These are phyloP conservation scores for Hanseniaspora thailandica DNA, from an alignment of 805 yeast species.

Conservation along the genomic window DNA sequence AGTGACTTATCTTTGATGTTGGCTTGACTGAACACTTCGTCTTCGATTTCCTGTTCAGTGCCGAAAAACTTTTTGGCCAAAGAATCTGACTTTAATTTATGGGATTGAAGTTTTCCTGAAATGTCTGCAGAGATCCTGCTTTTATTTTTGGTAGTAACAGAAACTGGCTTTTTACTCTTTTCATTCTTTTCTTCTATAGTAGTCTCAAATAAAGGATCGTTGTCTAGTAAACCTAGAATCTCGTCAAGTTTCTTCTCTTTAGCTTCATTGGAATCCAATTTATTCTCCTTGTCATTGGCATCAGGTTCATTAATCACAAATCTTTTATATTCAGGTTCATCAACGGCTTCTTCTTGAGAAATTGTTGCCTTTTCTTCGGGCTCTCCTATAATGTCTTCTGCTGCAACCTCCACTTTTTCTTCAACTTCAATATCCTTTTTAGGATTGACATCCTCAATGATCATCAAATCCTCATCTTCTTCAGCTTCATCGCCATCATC, in stretches of 20 bases:
- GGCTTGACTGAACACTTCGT: neutral
- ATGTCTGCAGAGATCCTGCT: neutral
- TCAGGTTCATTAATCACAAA: neutral
- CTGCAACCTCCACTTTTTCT: conserved; percentile 22
- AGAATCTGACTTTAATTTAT: neutral
- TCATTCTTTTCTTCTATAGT: too few species aligned
- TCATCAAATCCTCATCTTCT: conserved; percentile 4
- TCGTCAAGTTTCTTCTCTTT: neutral
- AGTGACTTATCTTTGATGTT: too few species aligned
- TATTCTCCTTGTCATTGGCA: neutral
- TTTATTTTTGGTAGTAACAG: neutral
- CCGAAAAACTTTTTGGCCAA: neutral
- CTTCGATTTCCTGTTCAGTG: neutral
- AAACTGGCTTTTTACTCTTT: neutral
- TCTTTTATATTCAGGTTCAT: too few species aligned
- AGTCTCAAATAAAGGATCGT: neutral
- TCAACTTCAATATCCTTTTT: conserved; percentile 22
- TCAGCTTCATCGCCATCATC: conserved; percentile 12
- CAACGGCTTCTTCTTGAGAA: neutral
- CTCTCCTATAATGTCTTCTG: neutral
- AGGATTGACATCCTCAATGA: neutral
- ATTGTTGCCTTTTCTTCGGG: neutral
- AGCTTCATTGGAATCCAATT: neutral
- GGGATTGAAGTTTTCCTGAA: neutral
- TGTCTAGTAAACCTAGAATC: neutral